Evolutionary conservation across 345 rosid genomes (phyloP), one percentile per base, ranked within the genome.

Genomic region (Lepidium didymum): DNA sequence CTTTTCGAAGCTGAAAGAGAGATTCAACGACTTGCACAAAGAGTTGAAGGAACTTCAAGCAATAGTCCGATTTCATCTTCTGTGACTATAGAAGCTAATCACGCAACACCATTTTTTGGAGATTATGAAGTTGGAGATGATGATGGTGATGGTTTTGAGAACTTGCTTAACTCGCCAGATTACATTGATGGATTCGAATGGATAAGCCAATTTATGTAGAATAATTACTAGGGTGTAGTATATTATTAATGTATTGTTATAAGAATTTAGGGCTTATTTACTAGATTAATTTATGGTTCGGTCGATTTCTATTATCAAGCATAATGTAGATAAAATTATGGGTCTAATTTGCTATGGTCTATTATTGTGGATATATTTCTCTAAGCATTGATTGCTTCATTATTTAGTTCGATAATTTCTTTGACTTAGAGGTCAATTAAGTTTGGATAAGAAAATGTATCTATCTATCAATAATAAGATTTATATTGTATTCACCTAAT

Each of bases 131-230:
- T 72, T 11, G 79, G 64, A 18, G 70, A 61, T 4, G 79, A 76
- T 18, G 84, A 76, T 16, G 84, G 45, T 8, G 81, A 83, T n/a
- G 79, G 51, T 15, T 68, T 56, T 15, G 67, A 67, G 8, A 67
- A 74, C 14, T 36, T 75, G 4, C 63, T 81, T 53, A 84, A 77
- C 79, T 74, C 73, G 10, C 58, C 78, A 3, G 81, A 79, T 23
- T 81, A 81, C 47, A 38, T 57, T 62, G 66, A 37, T 54, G 87
- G 83, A 23, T 49, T 80, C 59, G 97, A 90, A 27, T 88, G 92
- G 95, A 52, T 83, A 47, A 78, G 80, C 60, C 75, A 56, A 9
- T 81, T 73, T 31, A 38, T 72, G 67, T 83, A 67, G 33, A 77
- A 38, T 35, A 52, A 0, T 11, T 42, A 37, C 27, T 14, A 64